phyloP scores from a whole-genome alignment of 805 yeast genomes.

The Ogataea ramenticola region DNA sequence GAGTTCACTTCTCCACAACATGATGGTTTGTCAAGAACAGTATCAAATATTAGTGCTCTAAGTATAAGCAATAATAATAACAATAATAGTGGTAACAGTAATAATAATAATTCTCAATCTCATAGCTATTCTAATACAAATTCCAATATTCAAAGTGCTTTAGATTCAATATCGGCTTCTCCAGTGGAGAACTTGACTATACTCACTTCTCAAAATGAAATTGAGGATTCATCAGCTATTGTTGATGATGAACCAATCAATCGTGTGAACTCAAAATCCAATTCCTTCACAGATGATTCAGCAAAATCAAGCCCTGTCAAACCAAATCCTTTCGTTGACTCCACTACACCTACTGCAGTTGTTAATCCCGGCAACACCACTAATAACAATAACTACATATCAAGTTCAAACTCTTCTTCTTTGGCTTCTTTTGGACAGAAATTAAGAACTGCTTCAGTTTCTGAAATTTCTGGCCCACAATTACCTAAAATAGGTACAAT shows the following conservation, averaged over 20 bases:
- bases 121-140: slow-evolving; percentile 3
- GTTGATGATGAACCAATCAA: background rate
- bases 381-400: too few relatives aligned
- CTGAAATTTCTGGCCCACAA: slow-evolving; percentile 38
- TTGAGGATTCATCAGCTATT: background rate
- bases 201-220: too few relatives aligned
- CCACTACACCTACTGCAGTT: background rate
- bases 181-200: background rate
- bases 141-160: slow-evolving; percentile 2
- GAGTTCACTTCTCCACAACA: slow-evolving; percentile 27
- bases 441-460: slow-evolving; percentile 26
- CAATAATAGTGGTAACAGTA: background rate
- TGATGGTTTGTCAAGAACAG: slow-evolving; percentile 24
- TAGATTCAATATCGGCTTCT: background rate
- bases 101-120: too few relatives aligned
- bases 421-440: slow-evolving; percentile 4
- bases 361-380: too few relatives aligned
- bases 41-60: slow-evolving; percentile 23
- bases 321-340: background rate
- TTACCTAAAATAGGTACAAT: slow-evolving; percentile 80
- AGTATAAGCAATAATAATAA: slow-evolving; percentile 15
- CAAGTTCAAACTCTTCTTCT: background rate
- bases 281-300: background rate
- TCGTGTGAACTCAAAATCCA: background rate
- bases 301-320: background rate